phyloP scores from a whole-genome alignment of 352 stramenopile species.

The Phytophthora europaea region DNA sequence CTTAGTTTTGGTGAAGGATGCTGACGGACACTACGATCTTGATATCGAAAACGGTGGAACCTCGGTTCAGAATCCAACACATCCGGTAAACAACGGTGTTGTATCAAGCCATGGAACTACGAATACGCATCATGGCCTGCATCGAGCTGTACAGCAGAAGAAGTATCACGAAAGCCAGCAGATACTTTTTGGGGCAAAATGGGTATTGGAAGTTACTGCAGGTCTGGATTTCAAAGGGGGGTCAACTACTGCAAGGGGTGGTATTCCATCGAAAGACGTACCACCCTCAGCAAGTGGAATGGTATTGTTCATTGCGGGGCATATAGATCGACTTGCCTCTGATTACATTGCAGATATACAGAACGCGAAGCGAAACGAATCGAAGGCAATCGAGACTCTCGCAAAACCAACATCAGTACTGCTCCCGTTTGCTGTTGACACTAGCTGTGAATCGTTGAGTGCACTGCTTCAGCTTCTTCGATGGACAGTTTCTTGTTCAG shows the following conservation, averaged over 20 bases:
- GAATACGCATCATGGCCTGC: conserved; percentile 1
- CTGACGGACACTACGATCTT: conserved; percentile 20
- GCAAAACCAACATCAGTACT: conserved; percentile 15
- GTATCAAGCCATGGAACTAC: neutral
- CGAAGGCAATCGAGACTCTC: neutral
- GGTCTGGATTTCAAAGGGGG: neutral
- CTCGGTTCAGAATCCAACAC: conserved; percentile 8
- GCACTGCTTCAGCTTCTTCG: conserved; percentile 45
- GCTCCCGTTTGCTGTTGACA: conserved; percentile 57
- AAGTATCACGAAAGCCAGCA: neutral
- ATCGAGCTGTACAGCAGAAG: conserved; percentile 10
- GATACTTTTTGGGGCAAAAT: conserved; percentile 31
- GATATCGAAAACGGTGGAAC: neutral
- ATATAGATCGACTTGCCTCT: conserved; percentile 53
- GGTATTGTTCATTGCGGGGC: conserved; percentile 54
- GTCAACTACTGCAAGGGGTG: neutral
- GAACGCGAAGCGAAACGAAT: neutral
- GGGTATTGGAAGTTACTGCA: conserved; percentile 25
- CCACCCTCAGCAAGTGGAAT: conserved; percentile 45
- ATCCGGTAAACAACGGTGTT: neutral
- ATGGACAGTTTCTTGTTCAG: conserved; percentile 1
- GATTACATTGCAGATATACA: conserved; percentile 30
- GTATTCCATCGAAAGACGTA: conserved; percentile 38
- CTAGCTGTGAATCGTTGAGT: conserved; percentile 33
- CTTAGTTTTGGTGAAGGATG: conserved; percentile 71